phyloP scores from a whole-genome alignment of 257 asterid species.

The Cinchona pubescens region DNA sequence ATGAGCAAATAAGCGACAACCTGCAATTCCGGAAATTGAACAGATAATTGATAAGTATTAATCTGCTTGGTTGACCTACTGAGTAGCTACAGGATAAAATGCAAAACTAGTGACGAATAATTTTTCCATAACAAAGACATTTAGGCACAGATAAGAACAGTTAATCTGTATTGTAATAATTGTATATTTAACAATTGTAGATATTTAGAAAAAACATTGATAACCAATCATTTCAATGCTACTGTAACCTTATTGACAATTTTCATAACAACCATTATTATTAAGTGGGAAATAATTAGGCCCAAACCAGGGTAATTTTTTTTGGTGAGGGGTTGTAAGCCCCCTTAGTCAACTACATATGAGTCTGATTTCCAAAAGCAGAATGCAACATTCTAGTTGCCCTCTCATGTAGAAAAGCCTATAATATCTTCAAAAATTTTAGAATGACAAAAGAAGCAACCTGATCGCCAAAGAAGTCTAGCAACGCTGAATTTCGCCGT shows the following conservation, averaged over 20 bases:
- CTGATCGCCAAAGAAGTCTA: slow-evolving; percentile 85
- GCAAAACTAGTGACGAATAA: background rate
- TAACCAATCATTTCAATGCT: background rate
- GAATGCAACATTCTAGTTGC: too few species aligned
- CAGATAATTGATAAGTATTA: background rate
- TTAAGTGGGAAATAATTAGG: background rate
- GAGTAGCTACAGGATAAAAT: background rate
- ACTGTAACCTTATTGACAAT: background rate
- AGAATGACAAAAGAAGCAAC: slow-evolving; percentile 26
- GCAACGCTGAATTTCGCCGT: slow-evolving; percentile 27
- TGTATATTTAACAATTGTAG: too few species aligned
- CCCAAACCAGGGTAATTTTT: slow-evolving; percentile 1
- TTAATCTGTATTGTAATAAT: too few species aligned
- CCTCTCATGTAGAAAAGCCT: too few species aligned
- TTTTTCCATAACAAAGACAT: background rate
- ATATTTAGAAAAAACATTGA: too few species aligned
- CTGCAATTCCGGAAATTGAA: slow-evolving; percentile 38
- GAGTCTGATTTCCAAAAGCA: too few species aligned
- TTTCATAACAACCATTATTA: too few species aligned
- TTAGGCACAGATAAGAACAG: background rate
- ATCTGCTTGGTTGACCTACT: background rate
- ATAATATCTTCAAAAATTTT: too few species aligned
- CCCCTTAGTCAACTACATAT: too few species aligned
- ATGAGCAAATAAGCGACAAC: slow-evolving; percentile 67
- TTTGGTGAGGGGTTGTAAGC: too few species aligned